Conservation (phyloP, 75 land plant species). For the Larix kaempferi region DNA sequence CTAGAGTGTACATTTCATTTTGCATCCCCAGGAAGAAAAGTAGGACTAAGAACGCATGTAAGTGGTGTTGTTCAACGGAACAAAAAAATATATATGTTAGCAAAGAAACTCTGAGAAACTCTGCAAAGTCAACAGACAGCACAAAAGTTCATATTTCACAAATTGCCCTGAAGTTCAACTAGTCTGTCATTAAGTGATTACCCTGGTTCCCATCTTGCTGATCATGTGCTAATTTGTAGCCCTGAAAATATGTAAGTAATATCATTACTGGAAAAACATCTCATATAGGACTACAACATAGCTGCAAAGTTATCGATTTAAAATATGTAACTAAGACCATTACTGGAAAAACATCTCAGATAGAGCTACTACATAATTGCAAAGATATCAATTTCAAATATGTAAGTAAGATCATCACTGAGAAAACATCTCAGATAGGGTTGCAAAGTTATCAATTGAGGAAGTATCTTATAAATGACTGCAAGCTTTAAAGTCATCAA, state of each 20-base stretch:
- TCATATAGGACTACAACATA: neutral
- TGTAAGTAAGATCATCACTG: neutral
- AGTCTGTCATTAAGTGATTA: conserved; percentile 3
- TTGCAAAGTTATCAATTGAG: neutral
- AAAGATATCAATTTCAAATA: neutral
- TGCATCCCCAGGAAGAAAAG: conserved; percentile 14
- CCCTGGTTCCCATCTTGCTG: conserved; percentile 7
- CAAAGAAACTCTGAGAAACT: too few species aligned
- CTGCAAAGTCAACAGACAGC: neutral
- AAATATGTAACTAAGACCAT: neutral
- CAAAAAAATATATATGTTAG: neutral
- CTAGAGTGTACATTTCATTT: conserved; percentile 80
- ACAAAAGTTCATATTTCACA: neutral
- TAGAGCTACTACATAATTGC: neutral
- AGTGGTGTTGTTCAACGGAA: conserved; percentile 15
- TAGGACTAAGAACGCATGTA: conserved; percentile 17
- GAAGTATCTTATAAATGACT: too few species aligned
- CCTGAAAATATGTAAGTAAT: conserved; percentile 3
- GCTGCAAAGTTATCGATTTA: neutral
- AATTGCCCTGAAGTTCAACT: neutral
- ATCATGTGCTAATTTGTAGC: neutral
- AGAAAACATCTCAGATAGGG: neutral
- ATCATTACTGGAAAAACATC: neutral
- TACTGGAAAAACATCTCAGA: neutral
- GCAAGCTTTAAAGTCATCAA: too few species aligned